Evolutionary conservation across 805 yeast genomes (phyloP), one percentile per base, ranked within the genome.

Genomic region (Candida ponderosae): DNA sequence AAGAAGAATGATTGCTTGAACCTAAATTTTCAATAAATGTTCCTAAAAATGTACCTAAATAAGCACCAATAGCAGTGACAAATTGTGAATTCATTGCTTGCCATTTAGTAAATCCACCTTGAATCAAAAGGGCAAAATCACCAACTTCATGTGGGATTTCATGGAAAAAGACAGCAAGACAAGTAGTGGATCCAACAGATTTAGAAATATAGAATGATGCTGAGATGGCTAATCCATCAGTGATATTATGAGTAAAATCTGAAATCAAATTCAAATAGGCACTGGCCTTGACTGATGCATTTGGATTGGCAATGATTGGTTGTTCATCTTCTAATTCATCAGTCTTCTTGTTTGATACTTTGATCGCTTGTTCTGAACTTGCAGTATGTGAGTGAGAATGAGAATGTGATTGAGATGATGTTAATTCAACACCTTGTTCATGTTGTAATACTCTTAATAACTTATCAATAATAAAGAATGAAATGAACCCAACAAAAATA

Each of bases 71-170:
- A 1, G 83, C 79, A 3, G 88, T 79, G 26, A 79, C 48, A 37
- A 79, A 66, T 57, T 82, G 89, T 0, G 84, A 76, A 37, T 66
- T 68, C 68, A 80, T 66, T 3, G 86, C 87, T 43, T 76, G 76
- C 56, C 74, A 59, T 56, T 76, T 76, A 17, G 83, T 65, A 45
- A 78, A 72, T 0, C 90, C 90, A 18, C 80, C 79, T 48, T 78
- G 76, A 43, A 79, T 70, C 41, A 83, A 61, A 19, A 83, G 61
- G 0, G 88, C 89, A 59, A 79, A 83, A 51, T 83, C 93, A 34
- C 90, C 89, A 42, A 83, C 72, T 51, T 81, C 87, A 53, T 83
- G 93, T 6, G 93, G 93, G 34, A 82, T 72, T 54, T 83, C 93
- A 54, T 83, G 93, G 57, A 79, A 71, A 43, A 81, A 69, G 21